A percentile compares a stretch with the other conserved stretches of the same genome.
Conservation (phyloP, 129 eudicot genomes). For the Logfia minima region DNA sequence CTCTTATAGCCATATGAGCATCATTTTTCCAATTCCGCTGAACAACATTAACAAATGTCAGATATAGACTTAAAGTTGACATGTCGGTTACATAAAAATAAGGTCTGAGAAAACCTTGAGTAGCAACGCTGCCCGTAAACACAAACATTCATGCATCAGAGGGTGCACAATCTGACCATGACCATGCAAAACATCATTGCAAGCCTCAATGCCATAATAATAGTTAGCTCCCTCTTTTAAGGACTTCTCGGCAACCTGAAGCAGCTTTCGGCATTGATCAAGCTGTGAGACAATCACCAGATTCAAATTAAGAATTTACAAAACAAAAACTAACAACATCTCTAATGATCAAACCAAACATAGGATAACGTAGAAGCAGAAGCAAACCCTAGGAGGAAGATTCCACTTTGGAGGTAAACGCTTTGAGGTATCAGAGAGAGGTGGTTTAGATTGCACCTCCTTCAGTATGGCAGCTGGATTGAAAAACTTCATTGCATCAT, state of each 20-base stretch:
- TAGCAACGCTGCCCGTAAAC: slow-evolving; percentile 78
- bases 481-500: slow-evolving; percentile 57
- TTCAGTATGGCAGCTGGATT: slow-evolving; percentile 53
- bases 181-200: slow-evolving; percentile 89
- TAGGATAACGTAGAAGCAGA: not conserved
- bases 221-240: slow-evolving; percentile 58
- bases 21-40: slow-evolving; percentile 97
- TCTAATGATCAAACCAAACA: not conserved
- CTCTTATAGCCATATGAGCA: slow-evolving; percentile 82
- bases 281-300: slow-evolving; percentile 47
- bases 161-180: slow-evolving; percentile 62
- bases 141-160: slow-evolving; percentile 76
- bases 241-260: slow-evolving; percentile 75
- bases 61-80: slow-evolving; percentile 4
- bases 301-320: slow-evolving; percentile 1
- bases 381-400: slow-evolving; percentile 52
- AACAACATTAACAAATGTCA: not conserved
- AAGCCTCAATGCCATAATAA: slow-evolving; percentile 87
- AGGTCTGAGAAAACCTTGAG: slow-evolving; percentile 58
- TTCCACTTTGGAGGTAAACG: slow-evolving; percentile 44
- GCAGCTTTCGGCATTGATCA: slow-evolving; percentile 64
- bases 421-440: slow-evolving; percentile 44
- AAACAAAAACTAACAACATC: not conserved
- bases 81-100: not conserved
- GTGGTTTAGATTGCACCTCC: slow-evolving; percentile 49